Evolutionary conservation across 2,329 filamentous ascomycete species (phyloP).

Genomic region (Scopulariopsis brevicaulis): DNA sequence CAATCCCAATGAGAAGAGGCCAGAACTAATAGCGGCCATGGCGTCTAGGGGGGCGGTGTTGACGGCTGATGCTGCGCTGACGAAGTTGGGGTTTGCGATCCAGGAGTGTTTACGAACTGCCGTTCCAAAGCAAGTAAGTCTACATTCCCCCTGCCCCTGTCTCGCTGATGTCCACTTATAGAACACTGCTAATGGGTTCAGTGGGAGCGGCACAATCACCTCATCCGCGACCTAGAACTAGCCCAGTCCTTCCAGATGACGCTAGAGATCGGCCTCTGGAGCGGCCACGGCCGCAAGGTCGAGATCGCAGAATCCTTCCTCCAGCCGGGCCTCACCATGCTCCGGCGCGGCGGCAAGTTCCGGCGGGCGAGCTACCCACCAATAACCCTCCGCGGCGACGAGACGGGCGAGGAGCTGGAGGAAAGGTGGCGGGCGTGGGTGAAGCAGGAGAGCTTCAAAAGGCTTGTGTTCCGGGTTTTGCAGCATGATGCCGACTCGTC

Average conservation of each 20-base stretch:
- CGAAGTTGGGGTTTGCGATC: slow-evolving; percentile 47
- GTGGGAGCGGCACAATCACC: slow-evolving; percentile 21
- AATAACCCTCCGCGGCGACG: slow-evolving; percentile 21
- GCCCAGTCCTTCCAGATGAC: slow-evolving; percentile 36
- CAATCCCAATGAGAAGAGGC: slow-evolving; percentile 38
- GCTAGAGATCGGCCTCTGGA: slow-evolving; percentile 41
- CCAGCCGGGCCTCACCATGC: slow-evolving; percentile 28
- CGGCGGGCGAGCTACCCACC: slow-evolving; percentile 12
- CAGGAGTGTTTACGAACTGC: slow-evolving; percentile 36
- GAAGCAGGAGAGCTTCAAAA: slow-evolving; percentile 53
- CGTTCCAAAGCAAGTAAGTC: slow-evolving; percentile 13
- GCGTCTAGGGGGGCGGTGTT: slow-evolving; percentile 47
- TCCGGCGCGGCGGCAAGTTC: slow-evolving; percentile 20
- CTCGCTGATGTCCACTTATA: neutral
- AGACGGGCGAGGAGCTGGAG: slow-evolving; percentile 46
- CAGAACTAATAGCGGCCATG: slow-evolving; percentile 49
- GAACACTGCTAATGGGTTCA: slow-evolving; percentile 2
- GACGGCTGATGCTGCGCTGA: slow-evolving; percentile 43
- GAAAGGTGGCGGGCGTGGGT: slow-evolving; percentile 57
- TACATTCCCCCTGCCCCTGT: neutral
- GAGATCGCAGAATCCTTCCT: slow-evolving; percentile 40
- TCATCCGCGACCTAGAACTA: slow-evolving; percentile 20
- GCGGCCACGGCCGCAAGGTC: slow-evolving; percentile 43
- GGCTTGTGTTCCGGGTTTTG: slow-evolving; percentile 16
- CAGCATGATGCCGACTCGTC: slow-evolving; percentile 18